phyloP scores from a whole-genome alignment of 257 asterid species.

The Ilex asprella region DNA sequence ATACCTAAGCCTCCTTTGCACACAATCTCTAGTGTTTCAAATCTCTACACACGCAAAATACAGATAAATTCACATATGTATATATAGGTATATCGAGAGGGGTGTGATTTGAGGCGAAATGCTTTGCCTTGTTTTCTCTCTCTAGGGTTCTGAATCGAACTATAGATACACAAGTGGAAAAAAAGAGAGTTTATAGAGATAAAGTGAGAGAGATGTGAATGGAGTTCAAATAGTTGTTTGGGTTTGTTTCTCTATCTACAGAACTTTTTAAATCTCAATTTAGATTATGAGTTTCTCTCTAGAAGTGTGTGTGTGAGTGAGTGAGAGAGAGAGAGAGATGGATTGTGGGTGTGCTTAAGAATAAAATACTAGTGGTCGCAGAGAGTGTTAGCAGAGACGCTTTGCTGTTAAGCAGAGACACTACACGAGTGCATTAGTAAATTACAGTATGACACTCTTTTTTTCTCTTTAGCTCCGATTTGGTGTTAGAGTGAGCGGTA shows the following conservation, averaged over 20 bases:
- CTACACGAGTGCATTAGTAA: background rate
- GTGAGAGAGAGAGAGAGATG: background rate
- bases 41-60: conserved; percentile 1
- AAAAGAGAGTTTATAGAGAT: background rate
- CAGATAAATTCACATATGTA: conserved; percentile 7
- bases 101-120: conserved; percentile 5
- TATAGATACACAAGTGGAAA: background rate
- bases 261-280: background rate
- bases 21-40: background rate
- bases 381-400: background rate
- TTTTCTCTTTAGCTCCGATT: background rate
- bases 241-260: background rate
- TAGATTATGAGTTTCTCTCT: background rate
- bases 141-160: background rate
- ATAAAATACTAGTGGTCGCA: background rate
- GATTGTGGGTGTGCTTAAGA: background rate
- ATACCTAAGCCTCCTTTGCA: background rate
- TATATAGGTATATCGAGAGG: conserved; percentile 16
- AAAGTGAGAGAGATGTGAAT: background rate
- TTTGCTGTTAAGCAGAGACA: background rate
- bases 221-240: background rate
- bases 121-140: background rate
- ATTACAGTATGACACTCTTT: background rate
- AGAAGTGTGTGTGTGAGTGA: background rate
- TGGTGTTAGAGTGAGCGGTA: background rate